Base-by-base conservation (phyloP, 768 basidiomycete genomes). In the Ephemerocybe angulata region DNA sequence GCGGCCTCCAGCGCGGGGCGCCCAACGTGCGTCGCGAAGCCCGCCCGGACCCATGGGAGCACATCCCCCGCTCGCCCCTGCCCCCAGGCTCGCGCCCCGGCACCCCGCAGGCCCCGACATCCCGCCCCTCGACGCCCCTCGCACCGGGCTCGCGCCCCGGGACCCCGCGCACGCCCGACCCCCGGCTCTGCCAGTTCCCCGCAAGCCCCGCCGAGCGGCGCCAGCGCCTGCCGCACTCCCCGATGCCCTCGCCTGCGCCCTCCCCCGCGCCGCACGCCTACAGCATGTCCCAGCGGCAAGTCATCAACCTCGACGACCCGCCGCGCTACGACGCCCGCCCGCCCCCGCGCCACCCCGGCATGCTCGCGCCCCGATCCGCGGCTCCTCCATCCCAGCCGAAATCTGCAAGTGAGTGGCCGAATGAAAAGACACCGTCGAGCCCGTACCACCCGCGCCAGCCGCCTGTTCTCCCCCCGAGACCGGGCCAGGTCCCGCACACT, bases 371-470 rank as follows among this genome's bases (percentile, higher is more conserved):
- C 54, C 47, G n/a, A 38, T 17, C 38, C 19, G 28, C 19, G 15
- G 15, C 24, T 33, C 30, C 33, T 37, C 11, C 19, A 40, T 17
- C 30, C 49, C 37, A 40, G 30, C 30, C 43, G n/a, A n/a, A n/a
- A n/a, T n/a, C n/a, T n/a, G n/a, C n/a, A n/a, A n/a, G n/a, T n/a
- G 55, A 50, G 38, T 41, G 48, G 41, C 55, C 55, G 3, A 56
- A 40, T 25, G 55, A 56, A 42, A 56, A 56, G 49, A 51, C 55
- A 3, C 55, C 55, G n/a, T 37, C 49, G 17, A 51, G 55, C 41
- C 49, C 55, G 5, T 50, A 50, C 21, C 28, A 51, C 30, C 55
- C 48, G 21, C 25, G 50, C 12, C 49, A 51, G 3, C 47, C 29
- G 13, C 44, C 21, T 48, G 22, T 21, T 31, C 43, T 12, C 40